phyloP scores from a whole-genome alignment of 345 rosid genomes.

The Bruguiera sexangula region DNA sequence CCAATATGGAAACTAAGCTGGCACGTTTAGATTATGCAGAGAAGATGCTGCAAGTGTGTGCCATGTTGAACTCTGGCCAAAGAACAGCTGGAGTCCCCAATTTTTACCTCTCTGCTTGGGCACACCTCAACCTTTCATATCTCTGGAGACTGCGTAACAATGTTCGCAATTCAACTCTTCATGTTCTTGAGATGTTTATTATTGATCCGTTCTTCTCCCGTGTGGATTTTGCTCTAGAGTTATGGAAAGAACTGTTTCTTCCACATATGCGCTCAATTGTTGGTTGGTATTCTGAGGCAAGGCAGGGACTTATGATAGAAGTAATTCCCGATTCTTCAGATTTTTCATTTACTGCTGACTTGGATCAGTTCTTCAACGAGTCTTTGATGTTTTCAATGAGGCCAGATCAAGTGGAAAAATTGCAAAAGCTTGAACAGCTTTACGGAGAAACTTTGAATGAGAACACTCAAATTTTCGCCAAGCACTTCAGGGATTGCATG shows the following conservation, averaged over 20 bases:
- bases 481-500: slow-evolving; percentile 49
- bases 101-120: slow-evolving; percentile 73
- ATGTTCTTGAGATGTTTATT: slow-evolving; percentile 57
- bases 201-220: slow-evolving; percentile 67
- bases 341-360: slow-evolving; percentile 51
- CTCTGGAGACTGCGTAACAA: slow-evolving; percentile 48
- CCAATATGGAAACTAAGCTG: slow-evolving; percentile 54
- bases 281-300: slow-evolving; percentile 65
- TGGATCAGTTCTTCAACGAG: slow-evolving; percentile 56
- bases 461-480: slow-evolving; percentile 55
- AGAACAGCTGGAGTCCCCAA: slow-evolving; percentile 71
- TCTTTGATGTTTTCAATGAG: slow-evolving; percentile 47
- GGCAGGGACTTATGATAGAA: slow-evolving; percentile 58
- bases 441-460: slow-evolving; percentile 58
- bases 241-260: slow-evolving; percentile 63
- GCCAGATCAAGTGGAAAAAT: slow-evolving; percentile 56
- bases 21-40: slow-evolving; percentile 57
- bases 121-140: slow-evolving; percentile 55
- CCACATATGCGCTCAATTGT: slow-evolving; percentile 57
- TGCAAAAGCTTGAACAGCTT: slow-evolving; percentile 50
- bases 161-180: slow-evolving; percentile 36
- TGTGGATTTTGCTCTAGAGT: slow-evolving; percentile 60
- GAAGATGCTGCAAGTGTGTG: slow-evolving; percentile 67
- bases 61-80: slow-evolving; percentile 47
- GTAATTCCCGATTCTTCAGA: slow-evolving; percentile 53